Conservation (phyloP, 306 rosid genomes). For the Luffa aegyptiaca region DNA sequence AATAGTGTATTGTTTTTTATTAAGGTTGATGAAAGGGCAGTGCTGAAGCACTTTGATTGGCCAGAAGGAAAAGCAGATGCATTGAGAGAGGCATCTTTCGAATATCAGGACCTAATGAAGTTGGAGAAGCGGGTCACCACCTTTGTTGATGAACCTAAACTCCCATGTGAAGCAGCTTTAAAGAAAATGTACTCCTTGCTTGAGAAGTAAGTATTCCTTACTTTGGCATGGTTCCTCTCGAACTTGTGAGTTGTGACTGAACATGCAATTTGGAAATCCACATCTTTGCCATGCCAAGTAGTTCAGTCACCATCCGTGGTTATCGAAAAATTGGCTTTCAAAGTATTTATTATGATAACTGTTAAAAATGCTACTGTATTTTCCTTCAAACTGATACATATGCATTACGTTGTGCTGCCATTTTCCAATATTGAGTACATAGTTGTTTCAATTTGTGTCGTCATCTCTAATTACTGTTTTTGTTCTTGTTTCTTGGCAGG, state of each 20-base stretch:
- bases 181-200: constrained; percentile 98
- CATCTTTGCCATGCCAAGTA: background rate
- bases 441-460: background rate
- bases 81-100: constrained; percentile 93
- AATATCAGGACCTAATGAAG: constrained; percentile 83
- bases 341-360: background rate
- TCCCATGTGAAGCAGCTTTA: constrained; percentile 72
- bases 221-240: background rate
- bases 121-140: constrained; percentile 77
- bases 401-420: background rate
- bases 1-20: constrained; percentile 9
- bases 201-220: constrained; percentile 53
- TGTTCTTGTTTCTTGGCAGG: constrained; percentile 28
- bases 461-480: background rate
- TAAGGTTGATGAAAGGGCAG: constrained; percentile 97
- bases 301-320: background rate
- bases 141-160: constrained; percentile 74
- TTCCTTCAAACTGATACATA: background rate
- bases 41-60: constrained; percentile 99
- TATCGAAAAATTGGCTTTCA: background rate
- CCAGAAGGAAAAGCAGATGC: constrained; percentile 99
- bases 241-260: background rate
- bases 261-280: background rate
- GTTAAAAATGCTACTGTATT: background rate
- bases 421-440: background rate